These are phyloP conservation scores for Colletotrichum sidae DNA, from an alignment of 2,329 filamentous ascomycete species.

Conservation along the genomic window DNA sequence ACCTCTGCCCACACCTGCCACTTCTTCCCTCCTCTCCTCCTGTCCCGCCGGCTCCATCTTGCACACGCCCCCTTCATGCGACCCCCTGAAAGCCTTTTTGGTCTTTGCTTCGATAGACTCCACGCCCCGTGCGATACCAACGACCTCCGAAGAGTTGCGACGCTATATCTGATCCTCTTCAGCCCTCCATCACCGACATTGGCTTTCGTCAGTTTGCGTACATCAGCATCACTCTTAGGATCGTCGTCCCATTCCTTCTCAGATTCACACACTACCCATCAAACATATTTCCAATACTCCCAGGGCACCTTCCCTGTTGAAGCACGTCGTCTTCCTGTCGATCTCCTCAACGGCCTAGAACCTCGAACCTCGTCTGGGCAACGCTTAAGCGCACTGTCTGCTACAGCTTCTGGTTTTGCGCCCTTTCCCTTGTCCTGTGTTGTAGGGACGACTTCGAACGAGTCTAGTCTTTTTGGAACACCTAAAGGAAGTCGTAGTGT, in stretches of 20 bases:
- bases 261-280: too few species aligned
- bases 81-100: slow-evolving; percentile 22
- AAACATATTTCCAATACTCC: too few species aligned
- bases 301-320: too few species aligned
- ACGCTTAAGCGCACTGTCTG: too few species aligned
- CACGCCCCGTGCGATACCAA: slow-evolving; percentile 3
- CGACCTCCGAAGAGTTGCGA: slow-evolving; percentile 1
- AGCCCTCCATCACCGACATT: neutral
- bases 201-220: neutral
- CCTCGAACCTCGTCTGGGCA: too few species aligned
- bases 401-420: too few species aligned
- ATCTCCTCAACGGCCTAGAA: too few species aligned
- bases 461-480: neutral
- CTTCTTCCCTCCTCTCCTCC: slow-evolving; percentile 1
- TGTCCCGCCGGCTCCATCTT: slow-evolving; percentile 17
- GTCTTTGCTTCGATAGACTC: slow-evolving; percentile 1
- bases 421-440: too few species aligned
- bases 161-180: slow-evolving; percentile 20
- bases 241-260: too few species aligned
- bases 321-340: too few species aligned
- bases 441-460: too few species aligned
- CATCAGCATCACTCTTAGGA: neutral
- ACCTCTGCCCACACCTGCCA: neutral
- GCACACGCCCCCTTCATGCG: slow-evolving; percentile 28
- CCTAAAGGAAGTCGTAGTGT: too few species aligned